A percentile compares a stretch with the other conserved stretches of the same genome.
phyloP scores from a whole-genome alignment of 345 rosid genomes.

The Hypericum perforatum region DNA sequence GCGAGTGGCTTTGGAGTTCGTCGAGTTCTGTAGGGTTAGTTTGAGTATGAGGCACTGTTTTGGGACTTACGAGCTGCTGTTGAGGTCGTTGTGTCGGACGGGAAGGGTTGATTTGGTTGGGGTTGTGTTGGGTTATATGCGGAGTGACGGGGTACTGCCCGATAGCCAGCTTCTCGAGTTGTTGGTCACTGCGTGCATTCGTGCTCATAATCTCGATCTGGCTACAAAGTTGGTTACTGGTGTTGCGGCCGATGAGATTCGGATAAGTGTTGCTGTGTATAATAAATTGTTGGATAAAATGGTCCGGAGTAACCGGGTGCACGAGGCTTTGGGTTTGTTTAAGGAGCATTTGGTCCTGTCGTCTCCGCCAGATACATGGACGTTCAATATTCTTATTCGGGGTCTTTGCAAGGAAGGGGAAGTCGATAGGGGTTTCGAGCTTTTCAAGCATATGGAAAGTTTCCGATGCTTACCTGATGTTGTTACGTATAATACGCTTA shows the following conservation, averaged over 20 bases:
- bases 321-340: conserved; percentile 49
- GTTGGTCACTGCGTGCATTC: conserved; percentile 37
- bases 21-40: conserved; percentile 57
- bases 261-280: conserved; percentile 23
- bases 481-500: conserved; percentile 65
- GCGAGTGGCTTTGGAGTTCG: conserved; percentile 43
- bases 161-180: conserved; percentile 37
- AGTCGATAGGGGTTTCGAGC: conserved; percentile 39
- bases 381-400: conserved; percentile 63
- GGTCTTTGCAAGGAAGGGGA: conserved; percentile 53
- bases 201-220: conserved; percentile 33
- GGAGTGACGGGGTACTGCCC: conserved; percentile 53
- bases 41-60: conserved; percentile 40
- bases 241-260: conserved; percentile 25
- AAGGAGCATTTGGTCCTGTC: conserved; percentile 32
- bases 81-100: conserved; percentile 50
- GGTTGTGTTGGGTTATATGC: conserved; percentile 49
- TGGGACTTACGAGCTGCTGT: conserved; percentile 45
- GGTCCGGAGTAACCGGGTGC: conserved; percentile 39
- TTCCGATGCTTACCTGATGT: conserved; percentile 57
- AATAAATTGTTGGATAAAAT: conserved; percentile 51
- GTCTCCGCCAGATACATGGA: conserved; percentile 47
- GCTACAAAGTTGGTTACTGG: conserved; percentile 46
- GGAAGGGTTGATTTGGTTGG: conserved; percentile 46
- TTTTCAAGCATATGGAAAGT: conserved; percentile 43